A percentile compares a stretch with the other conserved stretches of the same genome.
These are phyloP conservation scores for Cystoderma amianthinum DNA, from an alignment of 768 basidiomycete genomes.

Conservation along the genomic window DNA sequence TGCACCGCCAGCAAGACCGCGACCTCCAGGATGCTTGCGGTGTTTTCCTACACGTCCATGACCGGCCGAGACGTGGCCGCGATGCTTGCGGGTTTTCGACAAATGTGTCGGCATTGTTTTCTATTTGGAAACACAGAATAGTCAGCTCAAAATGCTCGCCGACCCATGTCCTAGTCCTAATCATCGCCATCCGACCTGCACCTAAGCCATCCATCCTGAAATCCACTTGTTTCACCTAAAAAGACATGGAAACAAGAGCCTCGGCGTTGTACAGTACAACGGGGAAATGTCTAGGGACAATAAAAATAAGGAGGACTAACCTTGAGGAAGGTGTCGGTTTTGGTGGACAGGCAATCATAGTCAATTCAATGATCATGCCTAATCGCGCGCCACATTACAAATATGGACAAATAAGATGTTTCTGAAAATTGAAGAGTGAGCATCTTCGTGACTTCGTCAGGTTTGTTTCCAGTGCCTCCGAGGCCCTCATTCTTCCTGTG, in stretches of 20 bases:
- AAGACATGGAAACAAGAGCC: conserved; percentile 3
- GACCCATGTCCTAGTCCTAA: conserved; percentile 12
- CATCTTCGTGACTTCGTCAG: too few species aligned
- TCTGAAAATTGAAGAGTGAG: not conserved
- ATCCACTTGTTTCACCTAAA: conserved; percentile 16
- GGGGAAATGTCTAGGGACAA: not conserved
- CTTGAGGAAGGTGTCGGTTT: conserved; percentile 52
- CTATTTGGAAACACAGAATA: conserved; percentile 15
- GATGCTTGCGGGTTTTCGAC: conserved; percentile 97
- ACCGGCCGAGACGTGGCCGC: conserved; percentile 99
- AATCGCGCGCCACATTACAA: conserved; percentile 20
- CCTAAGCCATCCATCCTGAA: conserved; percentile 31
- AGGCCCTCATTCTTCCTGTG: too few species aligned
- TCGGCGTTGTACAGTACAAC: conserved; percentile 1
- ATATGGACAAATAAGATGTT: conserved; percentile 19
- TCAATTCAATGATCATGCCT: conserved; percentile 6
- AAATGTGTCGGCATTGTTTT: conserved; percentile 88
- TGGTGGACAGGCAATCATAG: conserved; percentile 21
- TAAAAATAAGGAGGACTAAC: conserved; percentile 38
- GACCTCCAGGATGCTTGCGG: conserved; percentile 99
- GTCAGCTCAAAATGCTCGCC: conserved; percentile 12
- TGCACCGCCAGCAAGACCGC: conserved; percentile 99
- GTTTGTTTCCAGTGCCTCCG: too few species aligned
- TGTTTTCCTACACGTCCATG: conserved; percentile 99
- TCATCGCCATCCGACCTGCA: conserved; percentile 40